Evolutionary conservation across 257 asterid genomes (phyloP).

Genomic region (Petunia axillaris): DNA sequence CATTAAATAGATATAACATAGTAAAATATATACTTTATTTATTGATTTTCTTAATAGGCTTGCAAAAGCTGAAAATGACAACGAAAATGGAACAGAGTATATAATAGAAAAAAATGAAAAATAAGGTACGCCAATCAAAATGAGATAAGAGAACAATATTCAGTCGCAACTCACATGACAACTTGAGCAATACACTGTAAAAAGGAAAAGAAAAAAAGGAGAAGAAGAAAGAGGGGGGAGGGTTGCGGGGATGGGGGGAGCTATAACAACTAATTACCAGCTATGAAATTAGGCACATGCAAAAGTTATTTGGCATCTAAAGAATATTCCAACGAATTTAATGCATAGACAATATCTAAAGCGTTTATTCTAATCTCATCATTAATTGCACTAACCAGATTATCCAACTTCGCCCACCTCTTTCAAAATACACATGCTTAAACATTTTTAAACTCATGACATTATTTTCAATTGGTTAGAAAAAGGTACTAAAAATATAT

Average conservation of each 20-base stretch:
- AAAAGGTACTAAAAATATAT: not conserved
- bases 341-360: conserved; percentile 6
- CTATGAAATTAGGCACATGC: conserved; percentile 18
- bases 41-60: no score
- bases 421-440: not conserved
- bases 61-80: no score
- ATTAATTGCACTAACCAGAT: conserved; percentile 9
- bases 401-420: conserved; percentile 19
- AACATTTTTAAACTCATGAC: not conserved
- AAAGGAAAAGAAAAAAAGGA: not conserved
- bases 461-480: not conserved
- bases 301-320: conserved; percentile 16
- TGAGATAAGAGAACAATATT: not conserved
- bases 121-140: not conserved
- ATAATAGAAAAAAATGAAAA: no score
- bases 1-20: no score
- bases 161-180: not conserved
- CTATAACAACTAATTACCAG: not conserved
- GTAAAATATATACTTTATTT: no score
- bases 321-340: conserved; percentile 18
- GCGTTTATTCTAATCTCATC: not conserved
- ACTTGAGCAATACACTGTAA: not conserved
- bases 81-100: no score
- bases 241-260: no score
- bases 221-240: not conserved